Evolutionary conservation across 1,284 basidiomycete genomes (phyloP).

Genomic region (Malassezia caprae): DNA sequence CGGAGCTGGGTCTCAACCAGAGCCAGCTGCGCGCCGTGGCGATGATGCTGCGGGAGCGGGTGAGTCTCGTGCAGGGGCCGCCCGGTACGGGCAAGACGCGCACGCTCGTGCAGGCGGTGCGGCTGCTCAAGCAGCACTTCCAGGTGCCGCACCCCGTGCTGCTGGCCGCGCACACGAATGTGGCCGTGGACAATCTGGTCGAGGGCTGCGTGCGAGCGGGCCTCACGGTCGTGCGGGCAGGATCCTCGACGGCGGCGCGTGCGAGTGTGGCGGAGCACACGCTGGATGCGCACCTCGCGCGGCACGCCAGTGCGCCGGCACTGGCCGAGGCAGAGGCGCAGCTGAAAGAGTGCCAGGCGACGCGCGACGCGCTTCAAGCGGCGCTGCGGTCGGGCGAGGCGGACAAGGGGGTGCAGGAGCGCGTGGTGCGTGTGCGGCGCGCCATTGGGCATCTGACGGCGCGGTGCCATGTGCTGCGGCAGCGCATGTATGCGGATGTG

Average conservation of each 20-base stretch:
- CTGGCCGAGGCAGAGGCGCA: slow-evolving; percentile 48
- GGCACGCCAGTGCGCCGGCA: slow-evolving; percentile 56
- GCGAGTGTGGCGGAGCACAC: slow-evolving; percentile 57
- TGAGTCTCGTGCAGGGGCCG: slow-evolving; percentile 80
- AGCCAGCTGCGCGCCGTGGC: slow-evolving; percentile 77
- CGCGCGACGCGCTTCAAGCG: slow-evolving; percentile 22
- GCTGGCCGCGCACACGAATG: slow-evolving; percentile 84
- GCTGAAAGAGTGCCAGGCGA: slow-evolving; percentile 20
- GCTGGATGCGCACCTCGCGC: slow-evolving; percentile 59
- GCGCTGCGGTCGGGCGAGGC: slow-evolving; percentile 5
- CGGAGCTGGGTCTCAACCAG: slow-evolving; percentile 61
- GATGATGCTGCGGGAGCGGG: slow-evolving; percentile 67
- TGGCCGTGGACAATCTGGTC: slow-evolving; percentile 84
- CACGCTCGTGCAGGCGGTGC: slow-evolving; percentile 75
- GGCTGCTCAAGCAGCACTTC: slow-evolving; percentile 76
- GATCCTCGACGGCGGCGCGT: slow-evolving; percentile 55
- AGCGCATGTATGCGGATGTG: slow-evolving; percentile 45
- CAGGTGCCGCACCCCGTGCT: slow-evolving; percentile 71
- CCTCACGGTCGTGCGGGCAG: slow-evolving; percentile 67
- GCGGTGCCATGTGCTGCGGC: slow-evolving; percentile 32
- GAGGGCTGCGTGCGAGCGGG: slow-evolving; percentile 57
- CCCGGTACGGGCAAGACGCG: slow-evolving; percentile 93
- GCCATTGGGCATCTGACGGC: slow-evolving; percentile 17
- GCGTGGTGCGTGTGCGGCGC: neutral
- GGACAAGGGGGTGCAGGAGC: neutral